phyloP scores from a whole-genome alignment of 1,284 basidiomycete species.

The Melampsora americana region DNA sequence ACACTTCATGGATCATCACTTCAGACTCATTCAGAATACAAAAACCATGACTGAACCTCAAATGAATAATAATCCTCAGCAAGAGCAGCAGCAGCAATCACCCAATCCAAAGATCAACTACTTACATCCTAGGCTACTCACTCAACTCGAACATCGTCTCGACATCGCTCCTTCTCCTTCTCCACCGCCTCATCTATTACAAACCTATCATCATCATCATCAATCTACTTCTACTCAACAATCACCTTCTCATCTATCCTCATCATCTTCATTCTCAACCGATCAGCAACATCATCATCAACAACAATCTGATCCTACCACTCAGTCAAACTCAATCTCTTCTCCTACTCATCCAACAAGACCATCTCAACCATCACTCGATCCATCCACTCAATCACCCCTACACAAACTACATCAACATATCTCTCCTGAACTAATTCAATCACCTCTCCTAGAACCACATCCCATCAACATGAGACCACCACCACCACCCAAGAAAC shows the following conservation, averaged over 20 bases:
- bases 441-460: background rate
- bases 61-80: no score
- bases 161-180: constrained; percentile 33
- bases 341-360: background rate
- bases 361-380: background rate
- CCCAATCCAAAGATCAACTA: no score
- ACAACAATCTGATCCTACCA: background rate
- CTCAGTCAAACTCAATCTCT: background rate
- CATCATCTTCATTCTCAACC: background rate
- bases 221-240: background rate
- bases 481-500: constrained; percentile 37
- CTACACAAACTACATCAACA: background rate
- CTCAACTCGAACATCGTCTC: constrained; percentile 14
- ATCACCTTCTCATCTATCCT: background rate
- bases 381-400: background rate
- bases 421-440: background rate
- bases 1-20: no score
- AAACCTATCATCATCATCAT: background rate
- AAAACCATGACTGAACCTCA: no score
- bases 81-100: no score
- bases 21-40: no score
- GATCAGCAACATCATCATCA: background rate
- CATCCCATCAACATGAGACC: background rate
- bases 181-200: constrained; percentile 15
- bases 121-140: background rate